Evolutionary conservation across 805 yeast genomes (phyloP), one percentile per base, ranked within the genome.

Genomic region (Ascoidea asiatica): DNA sequence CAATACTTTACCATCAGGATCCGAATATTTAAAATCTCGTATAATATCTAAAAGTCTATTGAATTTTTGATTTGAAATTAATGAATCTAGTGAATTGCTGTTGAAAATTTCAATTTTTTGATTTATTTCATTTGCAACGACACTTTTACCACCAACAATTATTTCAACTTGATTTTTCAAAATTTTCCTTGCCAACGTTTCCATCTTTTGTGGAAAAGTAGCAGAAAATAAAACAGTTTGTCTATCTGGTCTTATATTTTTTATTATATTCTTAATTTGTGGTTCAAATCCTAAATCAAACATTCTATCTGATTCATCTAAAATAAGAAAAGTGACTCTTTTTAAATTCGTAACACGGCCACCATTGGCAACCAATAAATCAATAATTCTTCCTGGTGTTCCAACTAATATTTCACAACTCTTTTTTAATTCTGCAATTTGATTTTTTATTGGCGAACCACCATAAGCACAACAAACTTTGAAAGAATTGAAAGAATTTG

Each of bases 271-370:
- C 52, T 74, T 77, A 4, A 92, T 87, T 57, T 92, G 98, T 0
- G 98, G 97, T 53, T 87, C 97, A 62, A 92, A 92, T 1, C 98
- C 98, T 73, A 92, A 67, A 59, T 92, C 98, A 64, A 90, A 90
- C 83, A 92, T 79, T 50, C 98, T 65, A 61, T 92, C 98, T 1
- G 97, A 97, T 57, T 92, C 98, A 58, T 92, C 98, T 47, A 92
- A 64, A 0, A 89, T 94, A n/a, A 87, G 69, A 59, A 80, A 87
- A 0, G 95, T 79, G 22, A 67, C 63, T 5, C 92, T 65, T 48
- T 77, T 79, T 19, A 69, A 35, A 3, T 83, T 69, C 15, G 15
- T 11, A 1, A 88, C 75, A 43, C 86, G 69, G 0, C 97, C 97
- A 37, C 74, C 64, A 57, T 90, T 90, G 3, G 94, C 81, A 2